Conservation (phyloP, 2,329 filamentous ascomycete genomes). For the Ophiosphaerella korrae region DNA sequence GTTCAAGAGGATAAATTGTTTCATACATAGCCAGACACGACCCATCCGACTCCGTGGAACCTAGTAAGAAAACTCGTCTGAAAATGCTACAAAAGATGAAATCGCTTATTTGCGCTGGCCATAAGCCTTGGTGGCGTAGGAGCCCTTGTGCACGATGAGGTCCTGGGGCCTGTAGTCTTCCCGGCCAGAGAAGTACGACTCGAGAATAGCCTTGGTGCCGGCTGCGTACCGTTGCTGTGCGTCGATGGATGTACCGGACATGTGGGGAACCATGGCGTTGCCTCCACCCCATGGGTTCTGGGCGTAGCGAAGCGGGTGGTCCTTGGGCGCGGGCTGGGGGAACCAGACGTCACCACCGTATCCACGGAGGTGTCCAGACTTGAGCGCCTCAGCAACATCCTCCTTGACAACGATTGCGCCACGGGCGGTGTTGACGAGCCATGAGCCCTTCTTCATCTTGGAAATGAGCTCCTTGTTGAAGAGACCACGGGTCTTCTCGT, state of each 20-base stretch:
- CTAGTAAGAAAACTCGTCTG: slow-evolving; percentile 21
- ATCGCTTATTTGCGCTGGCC: slow-evolving; percentile 67
- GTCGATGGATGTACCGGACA: slow-evolving; percentile 98
- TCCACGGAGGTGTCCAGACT: slow-evolving; percentile 86
- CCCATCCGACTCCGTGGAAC: slow-evolving; percentile 14
- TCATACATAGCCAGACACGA: slow-evolving; percentile 26
- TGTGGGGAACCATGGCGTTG: slow-evolving; percentile 98
- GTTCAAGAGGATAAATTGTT: slow-evolving; percentile 23
- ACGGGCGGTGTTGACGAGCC: slow-evolving; percentile 98
- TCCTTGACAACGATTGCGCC: slow-evolving; percentile 99
- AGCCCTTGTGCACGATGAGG: slow-evolving; percentile 85
- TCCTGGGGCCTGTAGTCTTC: slow-evolving; percentile 90
- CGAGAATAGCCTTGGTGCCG: slow-evolving; percentile 86
- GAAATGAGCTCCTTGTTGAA: slow-evolving; percentile 98
- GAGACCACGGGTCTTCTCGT: slow-evolving; percentile 94
- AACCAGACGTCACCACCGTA: slow-evolving; percentile 94
- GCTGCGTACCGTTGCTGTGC: slow-evolving; percentile 83
- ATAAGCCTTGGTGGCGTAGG: slow-evolving; percentile 95
- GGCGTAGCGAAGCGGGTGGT: slow-evolving; percentile 90
- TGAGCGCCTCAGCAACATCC: slow-evolving; percentile 92
- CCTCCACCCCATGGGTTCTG: slow-evolving; percentile 95
- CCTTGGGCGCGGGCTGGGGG: slow-evolving; percentile 93
- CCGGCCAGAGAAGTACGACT: slow-evolving; percentile 86
- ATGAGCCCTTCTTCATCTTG: slow-evolving; percentile 99
- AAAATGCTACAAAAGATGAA: slow-evolving; percentile 18